Base-by-base conservation (phyloP, 2,329 filamentous ascomycete genomes). In the Fusarium sp. region DNA sequence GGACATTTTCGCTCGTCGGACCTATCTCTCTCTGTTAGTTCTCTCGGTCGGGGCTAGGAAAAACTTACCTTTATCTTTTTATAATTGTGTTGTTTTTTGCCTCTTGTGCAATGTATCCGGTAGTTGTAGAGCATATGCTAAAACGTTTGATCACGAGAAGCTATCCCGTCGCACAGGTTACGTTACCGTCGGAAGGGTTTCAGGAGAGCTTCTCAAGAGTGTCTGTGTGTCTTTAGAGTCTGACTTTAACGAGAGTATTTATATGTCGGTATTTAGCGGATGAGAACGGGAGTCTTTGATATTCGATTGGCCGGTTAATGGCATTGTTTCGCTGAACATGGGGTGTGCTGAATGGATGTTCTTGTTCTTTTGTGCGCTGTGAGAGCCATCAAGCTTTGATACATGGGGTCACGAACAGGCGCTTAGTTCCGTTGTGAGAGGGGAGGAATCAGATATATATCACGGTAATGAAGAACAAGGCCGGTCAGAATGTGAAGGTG, bases 131-230 rank as follows among this genome's bases (percentile, higher is more conserved):
- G 41, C 50, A 44, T 20, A 48, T 33, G 43, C 43, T 28, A 49
- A 38, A 41, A 23, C 41, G 56, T 33, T 49, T 64, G 66, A 63
- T 69, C 66, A 69, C 67, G 66, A 70, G 67, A 69, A 60, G 42
- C 48, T 70, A 69, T 67, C 49, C 47, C 31, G 67, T 69, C 62
- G 53, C 57, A 70, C 67, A 69, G 57, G 67, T 68, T 69, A 69
- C 67, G 57, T 70, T 69, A 67, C 66, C 42, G 28, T 29, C 44
- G 50, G 44, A 28, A 24, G 26, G 31, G 21, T 46, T 47, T 28
- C 41, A 46, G 41, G 41, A 53, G 55, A 54, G 42, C 62, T 57
- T 50, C 53, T 69, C 21, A 39, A 26, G 12, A 60, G 46, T 42
- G 35, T 41, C 58, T 68, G 63, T 57, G 63, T 63, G 52, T 57